Percentiles rank a stretch among this genome's conserved stretches.
Conservation (phyloP, 768 basidiomycete species). For the Tricholoma sp. region DNA sequence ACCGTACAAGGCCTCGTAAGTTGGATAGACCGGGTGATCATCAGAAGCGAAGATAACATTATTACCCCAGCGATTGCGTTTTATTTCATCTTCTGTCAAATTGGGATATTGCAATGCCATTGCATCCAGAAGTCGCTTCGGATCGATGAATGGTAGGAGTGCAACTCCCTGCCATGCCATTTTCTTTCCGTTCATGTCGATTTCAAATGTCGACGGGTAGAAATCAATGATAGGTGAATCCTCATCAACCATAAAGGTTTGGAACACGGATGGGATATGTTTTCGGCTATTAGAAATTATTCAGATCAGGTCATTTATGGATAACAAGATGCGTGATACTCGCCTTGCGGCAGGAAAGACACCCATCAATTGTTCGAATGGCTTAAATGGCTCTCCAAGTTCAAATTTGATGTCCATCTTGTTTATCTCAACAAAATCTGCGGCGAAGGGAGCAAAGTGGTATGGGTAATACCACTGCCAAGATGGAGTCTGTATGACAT, state of each 20-base stretch:
- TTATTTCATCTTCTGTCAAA: constrained; percentile 77
- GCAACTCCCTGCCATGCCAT: constrained; percentile 99
- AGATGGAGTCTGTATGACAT: constrained; percentile 65
- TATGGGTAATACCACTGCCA: constrained; percentile 99
- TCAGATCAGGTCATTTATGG: constrained; percentile 2
- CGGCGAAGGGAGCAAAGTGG: constrained; percentile 97
- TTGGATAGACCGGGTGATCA: constrained; percentile 81
- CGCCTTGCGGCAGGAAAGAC: constrained; percentile 95
- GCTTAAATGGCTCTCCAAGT: constrained; percentile 85
- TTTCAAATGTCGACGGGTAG: constrained; percentile 86
- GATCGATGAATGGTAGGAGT: constrained; percentile 92
- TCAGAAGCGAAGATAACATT: constrained; percentile 80
- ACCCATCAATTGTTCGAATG: constrained; percentile 97
- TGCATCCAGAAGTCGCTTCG: constrained; percentile 74
- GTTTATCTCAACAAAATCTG: constrained; percentile 80
- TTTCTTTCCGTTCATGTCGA: constrained; percentile 99
- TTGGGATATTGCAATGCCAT: constrained; percentile 67
- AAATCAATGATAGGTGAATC: constrained; percentile 95
- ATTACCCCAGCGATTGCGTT: constrained; percentile 81
- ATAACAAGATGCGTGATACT: constrained; percentile 4
- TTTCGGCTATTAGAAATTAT: constrained; percentile 51
- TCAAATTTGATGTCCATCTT: constrained; percentile 79
- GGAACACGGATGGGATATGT: constrained; percentile 86
- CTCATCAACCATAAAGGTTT: constrained; percentile 79
- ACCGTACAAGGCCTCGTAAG: constrained; percentile 85